These are phyloP conservation scores for Exophiala sp. DNA, from an alignment of 2,329 filamentous ascomycete species.

Conservation along the genomic window DNA sequence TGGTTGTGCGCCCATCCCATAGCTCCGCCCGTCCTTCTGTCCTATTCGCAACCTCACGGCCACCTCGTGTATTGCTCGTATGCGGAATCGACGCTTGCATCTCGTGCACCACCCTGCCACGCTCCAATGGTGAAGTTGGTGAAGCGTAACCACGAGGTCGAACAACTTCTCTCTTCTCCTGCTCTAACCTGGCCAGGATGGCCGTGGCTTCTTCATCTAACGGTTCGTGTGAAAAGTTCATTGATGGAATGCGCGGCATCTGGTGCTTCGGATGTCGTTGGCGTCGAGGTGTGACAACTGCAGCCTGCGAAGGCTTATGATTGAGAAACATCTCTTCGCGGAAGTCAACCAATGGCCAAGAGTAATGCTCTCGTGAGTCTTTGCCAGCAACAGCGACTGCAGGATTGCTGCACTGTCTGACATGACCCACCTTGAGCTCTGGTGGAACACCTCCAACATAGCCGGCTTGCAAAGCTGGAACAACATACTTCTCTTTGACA, in stretches of 20 bases:
- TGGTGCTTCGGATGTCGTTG: slow-evolving; percentile 10
- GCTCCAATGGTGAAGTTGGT: background rate
- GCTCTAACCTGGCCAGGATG: slow-evolving; percentile 1
- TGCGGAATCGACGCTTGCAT: slow-evolving; percentile 1
- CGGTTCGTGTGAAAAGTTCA: slow-evolving; percentile 2
- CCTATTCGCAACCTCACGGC: background rate
- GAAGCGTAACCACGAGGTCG: slow-evolving; percentile 2
- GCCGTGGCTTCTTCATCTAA: slow-evolving; percentile 8
- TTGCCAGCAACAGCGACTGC: background rate
- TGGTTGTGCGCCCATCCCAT: background rate
- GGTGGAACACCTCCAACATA: slow-evolving; percentile 15
- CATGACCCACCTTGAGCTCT: slow-evolving; percentile 7
- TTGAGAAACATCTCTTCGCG: slow-evolving; percentile 20
- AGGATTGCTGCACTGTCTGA: background rate
- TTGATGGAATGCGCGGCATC: slow-evolving; percentile 16
- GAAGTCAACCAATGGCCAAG: slow-evolving; percentile 18
- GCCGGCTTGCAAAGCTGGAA: slow-evolving; percentile 15
- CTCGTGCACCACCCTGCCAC: slow-evolving; percentile 1
- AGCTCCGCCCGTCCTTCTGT: background rate
- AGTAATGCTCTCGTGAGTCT: slow-evolving; percentile 1
- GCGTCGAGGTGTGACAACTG: background rate
- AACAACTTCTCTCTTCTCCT: background rate
- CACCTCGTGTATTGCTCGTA: background rate
- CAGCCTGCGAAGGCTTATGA: slow-evolving; percentile 2
- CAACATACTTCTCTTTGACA: slow-evolving; percentile 4